Evolutionary conservation across 1,139 yeast species (phyloP), one percentile per base, ranked within the genome.

Genomic region (Diutina catenulata): DNA sequence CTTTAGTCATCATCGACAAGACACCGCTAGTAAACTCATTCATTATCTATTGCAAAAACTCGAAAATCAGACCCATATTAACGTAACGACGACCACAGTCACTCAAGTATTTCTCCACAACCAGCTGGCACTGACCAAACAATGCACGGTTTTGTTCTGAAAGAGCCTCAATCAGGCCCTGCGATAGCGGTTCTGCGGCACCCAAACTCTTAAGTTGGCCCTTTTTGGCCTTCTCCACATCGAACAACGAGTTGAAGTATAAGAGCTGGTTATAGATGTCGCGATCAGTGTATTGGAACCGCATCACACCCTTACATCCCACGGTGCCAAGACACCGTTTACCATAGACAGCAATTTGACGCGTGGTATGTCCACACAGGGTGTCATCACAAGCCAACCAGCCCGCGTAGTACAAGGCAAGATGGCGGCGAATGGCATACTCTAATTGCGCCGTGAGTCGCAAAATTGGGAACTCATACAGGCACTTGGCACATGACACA

Each of bases 41-140:
- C n/a, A n/a, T n/a, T n/a, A n/a, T n/a, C n/a, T n/a, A n/a, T n/a
- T 21, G 15, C 71, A 69, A 64, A 40, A 75, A 75, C 39, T 76
- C 82, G 56, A 91, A 91, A 27, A 87, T 79, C 26, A 75, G 65
- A 7, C 80, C 79, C 86, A 91, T 79, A 52, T 86, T 86, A 35
- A 91, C 96, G 56, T 80, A 88, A 39, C 96, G 72, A 48, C 96
- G 79, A 10, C 95, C 97, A 59, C 94, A 83, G 46, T 83, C 83
- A 39, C 67, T 65, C 50, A 91, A 62, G 49, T 91, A 91, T 56
- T 79, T 79, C 45, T 75, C 74, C 1, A 83, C 80, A 5, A 86
- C 79, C n/a, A 64, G 62, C 38, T 73, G 67, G 45, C 76, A 70
- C 10, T 60, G 49, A n/a, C 57, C 69, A 50, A 88, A 81, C 26